Base-by-base conservation (phyloP, 2,329 filamentous ascomycete genomes). In the Hypoxylon rubiginosum region DNA sequence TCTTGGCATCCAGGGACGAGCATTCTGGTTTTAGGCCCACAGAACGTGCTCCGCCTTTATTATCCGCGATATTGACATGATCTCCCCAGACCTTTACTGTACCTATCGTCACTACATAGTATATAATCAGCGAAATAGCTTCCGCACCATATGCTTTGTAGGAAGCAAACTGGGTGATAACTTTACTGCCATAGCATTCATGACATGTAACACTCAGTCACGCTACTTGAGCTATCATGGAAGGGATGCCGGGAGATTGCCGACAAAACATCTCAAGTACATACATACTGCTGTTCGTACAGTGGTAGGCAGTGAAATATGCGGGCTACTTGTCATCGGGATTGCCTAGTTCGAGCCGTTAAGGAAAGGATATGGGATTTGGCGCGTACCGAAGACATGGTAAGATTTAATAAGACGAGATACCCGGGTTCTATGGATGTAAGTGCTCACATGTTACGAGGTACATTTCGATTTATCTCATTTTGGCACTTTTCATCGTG, bases 31-130 rank as follows among this genome's bases (percentile, higher is more conserved):
- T 9, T 17, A 17, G 62, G 45, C 34, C 66, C 66, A 67, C 39
- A 64, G 28, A 62, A 58, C 36, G 19, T 36, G 56, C 43, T 59
- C 66, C 61, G 48, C 68, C 45, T 41, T 61, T 65, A 69, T 63
- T 67, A 69, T 58, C 62, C 52, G 57, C 58, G 59, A 58, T 67
- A 71, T 69, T 67, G 58, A 41, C 53, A 71, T 64, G 66, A 69
- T 69, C 61, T 67, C 62, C 68, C 58, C 61, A 58, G 52, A 17
- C 46, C 52, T 45, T 55, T 24, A 4, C 7, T 24, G 32, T 24
- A 53, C 21, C 11, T 53, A 51, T 24, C 56, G 63, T 56, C 56
- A 61, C 57, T 53, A 34, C 46, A 62, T n/a, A n/a, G n/a, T n/a
- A n/a, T n/a, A n/a, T n/a, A n/a, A 41, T 59, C 28, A 51, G 39